Conservation (phyloP, 1,139 yeast genomes). For the Pichia sp. region DNA sequence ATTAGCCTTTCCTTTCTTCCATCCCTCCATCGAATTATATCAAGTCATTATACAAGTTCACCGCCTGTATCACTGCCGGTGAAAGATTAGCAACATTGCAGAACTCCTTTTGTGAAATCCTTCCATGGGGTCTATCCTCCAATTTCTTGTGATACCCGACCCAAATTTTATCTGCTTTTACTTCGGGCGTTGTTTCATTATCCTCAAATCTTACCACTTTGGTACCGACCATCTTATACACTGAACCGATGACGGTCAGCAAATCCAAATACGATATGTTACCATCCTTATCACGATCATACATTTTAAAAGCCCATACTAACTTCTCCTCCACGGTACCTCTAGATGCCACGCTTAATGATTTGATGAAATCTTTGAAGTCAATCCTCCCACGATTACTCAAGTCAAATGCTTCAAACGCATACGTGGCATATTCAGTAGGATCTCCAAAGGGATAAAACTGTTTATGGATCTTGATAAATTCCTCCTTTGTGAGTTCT, state of each 20-base stretch:
- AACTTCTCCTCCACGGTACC: conserved; percentile 85
- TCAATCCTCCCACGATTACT: conserved; percentile 79
- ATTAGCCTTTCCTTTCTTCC: not conserved
- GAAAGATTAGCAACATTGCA: conserved; percentile 74
- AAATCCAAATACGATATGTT: conserved; percentile 69
- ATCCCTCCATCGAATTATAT: conserved; percentile 33
- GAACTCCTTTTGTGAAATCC: conserved; percentile 74
- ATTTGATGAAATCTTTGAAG: conserved; percentile 87
- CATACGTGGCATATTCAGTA: conserved; percentile 78
- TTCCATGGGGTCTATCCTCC: conserved; percentile 64
- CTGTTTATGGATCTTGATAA: conserved; percentile 87
- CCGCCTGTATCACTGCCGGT: conserved; percentile 72
- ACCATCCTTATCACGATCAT: conserved; percentile 79
- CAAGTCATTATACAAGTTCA: conserved; percentile 73
- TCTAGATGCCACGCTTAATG: conserved; percentile 80
- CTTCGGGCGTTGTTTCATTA: conserved; percentile 91
- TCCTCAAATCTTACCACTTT: conserved; percentile 82
- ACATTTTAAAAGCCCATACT: conserved; percentile 79
- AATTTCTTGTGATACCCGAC: conserved; percentile 34
- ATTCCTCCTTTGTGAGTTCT: conserved; percentile 78
- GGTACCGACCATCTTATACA: conserved; percentile 92
- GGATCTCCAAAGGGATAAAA: conserved; percentile 99
- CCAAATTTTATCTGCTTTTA: conserved; percentile 78
- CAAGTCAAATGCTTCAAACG: conserved; percentile 83
- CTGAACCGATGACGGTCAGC: conserved; percentile 71